phyloP scores from a whole-genome alignment of 805 yeast genomes.

The Tanozyma kutaoensis region DNA sequence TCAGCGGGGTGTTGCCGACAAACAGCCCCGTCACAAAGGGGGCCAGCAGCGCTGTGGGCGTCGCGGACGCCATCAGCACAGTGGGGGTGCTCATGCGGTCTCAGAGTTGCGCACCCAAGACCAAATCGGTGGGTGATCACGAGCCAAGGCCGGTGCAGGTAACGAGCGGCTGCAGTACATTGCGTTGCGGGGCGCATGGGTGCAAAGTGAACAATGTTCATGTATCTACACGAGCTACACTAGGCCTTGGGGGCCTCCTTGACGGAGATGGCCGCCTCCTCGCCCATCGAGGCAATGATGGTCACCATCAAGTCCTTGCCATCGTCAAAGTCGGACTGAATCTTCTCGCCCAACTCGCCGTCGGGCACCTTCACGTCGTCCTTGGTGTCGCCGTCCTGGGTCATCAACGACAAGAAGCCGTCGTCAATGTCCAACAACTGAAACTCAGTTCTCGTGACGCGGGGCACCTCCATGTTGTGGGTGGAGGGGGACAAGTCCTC shows the following conservation, averaged over 20 bases:
- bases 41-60: too few species aligned
- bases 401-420: constrained; percentile 94
- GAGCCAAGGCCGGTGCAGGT: too few species aligned
- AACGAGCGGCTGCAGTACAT: too few species aligned
- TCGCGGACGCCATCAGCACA: too few species aligned
- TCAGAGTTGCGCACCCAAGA: too few species aligned
- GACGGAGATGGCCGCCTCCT: constrained; percentile 97
- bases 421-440: constrained; percentile 97
- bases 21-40: too few species aligned
- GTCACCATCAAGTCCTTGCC: constrained; percentile 97
- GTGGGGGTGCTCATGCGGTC: too few species aligned
- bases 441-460: constrained; percentile 90
- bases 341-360: constrained; percentile 89
- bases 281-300: constrained; percentile 97
- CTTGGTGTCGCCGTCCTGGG: constrained; percentile 96
- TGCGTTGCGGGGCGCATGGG: too few species aligned
- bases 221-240: not conserved
- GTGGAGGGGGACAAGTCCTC: constrained; percentile 99
- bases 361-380: constrained; percentile 98
- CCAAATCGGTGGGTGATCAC: too few species aligned
- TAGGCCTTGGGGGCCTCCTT: constrained; percentile 86
- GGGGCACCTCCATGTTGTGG: constrained; percentile 99
- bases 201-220: too few species aligned
- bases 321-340: constrained; percentile 89
- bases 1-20: constrained; percentile 41